A percentile compares a stretch with the other conserved stretches of the same genome.
Evolutionary conservation across 345 rosid genomes (phyloP).

Genomic region (Hevea brasiliensis): DNA sequence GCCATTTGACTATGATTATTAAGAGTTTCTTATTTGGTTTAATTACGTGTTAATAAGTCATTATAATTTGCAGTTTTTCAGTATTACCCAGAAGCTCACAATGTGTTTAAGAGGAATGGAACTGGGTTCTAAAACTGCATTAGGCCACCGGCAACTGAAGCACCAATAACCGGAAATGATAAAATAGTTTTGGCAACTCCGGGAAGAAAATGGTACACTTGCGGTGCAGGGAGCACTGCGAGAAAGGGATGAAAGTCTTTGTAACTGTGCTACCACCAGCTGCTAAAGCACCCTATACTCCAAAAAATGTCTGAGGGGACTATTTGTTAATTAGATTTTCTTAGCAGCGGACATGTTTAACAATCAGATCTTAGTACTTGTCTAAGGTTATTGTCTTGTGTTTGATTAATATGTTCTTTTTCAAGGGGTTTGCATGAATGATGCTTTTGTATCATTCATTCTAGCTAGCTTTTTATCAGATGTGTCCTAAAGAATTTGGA

Average conservation of each 20-base stretch:
- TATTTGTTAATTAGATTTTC: no score
- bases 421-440: no score
- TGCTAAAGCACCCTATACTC: background rate
- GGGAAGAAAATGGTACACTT: conserved; percentile 28
- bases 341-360: no score
- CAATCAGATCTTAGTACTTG: no score
- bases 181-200: conserved; percentile 7
- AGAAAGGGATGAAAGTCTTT: conserved; percentile 9
- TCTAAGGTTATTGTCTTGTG: no score
- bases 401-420: no score
- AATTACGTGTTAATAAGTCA: no score
- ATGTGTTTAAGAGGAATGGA: conserved; percentile 32
- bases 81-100: conserved; percentile 15
- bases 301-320: no score
- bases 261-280: conserved; percentile 10
- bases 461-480: no score
- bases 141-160: conserved; percentile 14
- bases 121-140: conserved; percentile 25
- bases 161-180: conserved; percentile 17
- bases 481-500: no score
- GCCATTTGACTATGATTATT: no score
- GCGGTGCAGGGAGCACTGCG: conserved; percentile 17
- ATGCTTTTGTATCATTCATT: no score
- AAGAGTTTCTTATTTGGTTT: background rate
- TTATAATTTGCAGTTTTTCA: conserved; percentile 28